A percentile compares a stretch with the other conserved stretches of the same genome.
Conservation (phyloP, 805 yeast genomes). For the Sporopachydermia lactativora region DNA sequence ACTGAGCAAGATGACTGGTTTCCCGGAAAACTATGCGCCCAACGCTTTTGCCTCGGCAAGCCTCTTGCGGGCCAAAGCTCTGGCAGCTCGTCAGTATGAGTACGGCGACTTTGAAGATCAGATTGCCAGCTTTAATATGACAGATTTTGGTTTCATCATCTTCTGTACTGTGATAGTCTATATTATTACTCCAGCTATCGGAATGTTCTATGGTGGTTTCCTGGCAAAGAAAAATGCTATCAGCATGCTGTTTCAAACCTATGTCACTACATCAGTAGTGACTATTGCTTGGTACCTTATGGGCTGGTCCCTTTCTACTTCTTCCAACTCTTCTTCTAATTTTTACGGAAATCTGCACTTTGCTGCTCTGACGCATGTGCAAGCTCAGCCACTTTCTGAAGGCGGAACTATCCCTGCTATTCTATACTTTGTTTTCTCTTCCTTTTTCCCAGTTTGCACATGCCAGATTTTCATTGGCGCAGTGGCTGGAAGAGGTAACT, state of each 20-base stretch:
- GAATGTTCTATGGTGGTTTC: conserved; percentile 30
- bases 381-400: conserved; percentile 26
- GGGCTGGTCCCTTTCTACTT: conserved; percentile 30
- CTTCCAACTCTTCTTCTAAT: conserved; percentile 18
- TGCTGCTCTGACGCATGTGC: conserved; percentile 27
- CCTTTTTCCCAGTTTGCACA: conserved; percentile 12
- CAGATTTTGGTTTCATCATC: conserved; percentile 10
- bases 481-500: conserved; percentile 29
- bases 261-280: conserved; percentile 25
- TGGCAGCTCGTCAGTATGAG: background rate
- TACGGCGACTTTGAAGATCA: background rate
- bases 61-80: background rate
- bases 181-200: conserved; percentile 32
- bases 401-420: conserved; percentile 37
- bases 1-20: background rate
- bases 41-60: background rate
- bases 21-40: background rate
- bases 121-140: background rate
- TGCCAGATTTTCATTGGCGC: conserved; percentile 34
- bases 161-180: conserved; percentile 34
- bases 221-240: conserved; percentile 28
- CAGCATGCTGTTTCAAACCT: conserved; percentile 30
- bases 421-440: conserved; percentile 28
- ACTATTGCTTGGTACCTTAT: conserved; percentile 30
- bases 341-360: conserved; percentile 22